Percentiles rank a stretch among this genome's conserved stretches.
Evolutionary conservation across 495 filamentous ascomycete species (phyloP).

Genomic region (Aspergillus steynii): DNA sequence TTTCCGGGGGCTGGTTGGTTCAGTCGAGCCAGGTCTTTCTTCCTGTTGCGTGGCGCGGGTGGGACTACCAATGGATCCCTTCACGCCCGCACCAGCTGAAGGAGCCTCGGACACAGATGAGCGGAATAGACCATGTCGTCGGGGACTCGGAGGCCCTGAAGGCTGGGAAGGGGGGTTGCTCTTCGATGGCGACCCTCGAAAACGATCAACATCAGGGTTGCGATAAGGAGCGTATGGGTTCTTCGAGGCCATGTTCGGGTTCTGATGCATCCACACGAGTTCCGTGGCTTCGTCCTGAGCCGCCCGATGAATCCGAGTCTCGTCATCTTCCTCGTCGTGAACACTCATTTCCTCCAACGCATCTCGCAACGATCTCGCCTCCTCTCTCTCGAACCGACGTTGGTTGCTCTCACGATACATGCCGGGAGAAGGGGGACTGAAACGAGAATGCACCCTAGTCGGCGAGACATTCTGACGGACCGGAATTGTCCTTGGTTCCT

Average conservation of each 20-base stretch:
- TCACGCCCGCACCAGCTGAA: constrained; percentile 23
- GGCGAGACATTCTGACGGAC: constrained; percentile 46
- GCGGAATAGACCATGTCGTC: constrained; percentile 23
- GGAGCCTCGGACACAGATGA: constrained; percentile 53
- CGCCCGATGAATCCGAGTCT: constrained; percentile 66
- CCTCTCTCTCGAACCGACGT: constrained; percentile 85
- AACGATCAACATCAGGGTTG: constrained; percentile 39
- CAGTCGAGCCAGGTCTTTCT: constrained; percentile 7
- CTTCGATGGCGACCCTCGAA: constrained; percentile 54
- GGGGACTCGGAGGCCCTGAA: constrained; percentile 37
- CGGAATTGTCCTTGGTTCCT: constrained; percentile 39
- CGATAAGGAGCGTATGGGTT: constrained; percentile 61
- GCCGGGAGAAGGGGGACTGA: constrained; percentile 43
- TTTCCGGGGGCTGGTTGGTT: constrained; percentile 14
- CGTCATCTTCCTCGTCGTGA: constrained; percentile 70
- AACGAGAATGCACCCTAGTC: constrained; percentile 32
- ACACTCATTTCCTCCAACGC: constrained; percentile 81
- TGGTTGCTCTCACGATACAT: constrained; percentile 78
- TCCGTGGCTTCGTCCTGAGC: constrained; percentile 87
- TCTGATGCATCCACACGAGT: constrained; percentile 80
- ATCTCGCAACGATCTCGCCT: constrained; percentile 72
- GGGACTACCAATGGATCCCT: not conserved
- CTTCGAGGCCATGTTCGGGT: constrained; percentile 56
- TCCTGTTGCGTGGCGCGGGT: not conserved
- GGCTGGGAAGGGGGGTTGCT: constrained; percentile 64